Evolutionary conservation across 2,329 filamentous ascomycete genomes (phyloP).

Genomic region (Alternaria ventricosa): DNA sequence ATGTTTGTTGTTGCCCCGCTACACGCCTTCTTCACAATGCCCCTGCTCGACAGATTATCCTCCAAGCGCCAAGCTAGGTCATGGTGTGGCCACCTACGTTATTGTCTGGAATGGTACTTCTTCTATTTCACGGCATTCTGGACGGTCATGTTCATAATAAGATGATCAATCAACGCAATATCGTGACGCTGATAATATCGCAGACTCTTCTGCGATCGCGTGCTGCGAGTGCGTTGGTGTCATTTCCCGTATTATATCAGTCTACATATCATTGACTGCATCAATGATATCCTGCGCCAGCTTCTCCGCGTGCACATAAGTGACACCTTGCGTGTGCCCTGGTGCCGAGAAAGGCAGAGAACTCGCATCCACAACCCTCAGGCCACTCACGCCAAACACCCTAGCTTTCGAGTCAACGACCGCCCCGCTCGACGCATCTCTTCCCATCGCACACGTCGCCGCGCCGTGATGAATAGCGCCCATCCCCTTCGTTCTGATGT

Average conservation of each 20-base stretch:
- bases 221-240: not conserved
- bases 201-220: not conserved
- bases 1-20: not conserved
- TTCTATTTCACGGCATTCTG: not conserved
- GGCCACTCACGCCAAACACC: constrained; percentile 9
- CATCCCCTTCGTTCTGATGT: constrained; percentile 8
- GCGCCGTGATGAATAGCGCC: constrained; percentile 7
- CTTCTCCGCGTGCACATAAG: constrained; percentile 11
- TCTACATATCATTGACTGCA: not conserved
- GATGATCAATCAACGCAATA: not conserved
- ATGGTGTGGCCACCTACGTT: not conserved
- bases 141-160: not conserved
- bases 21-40: not conserved
- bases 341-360: constrained; percentile 7
- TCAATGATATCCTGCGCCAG: constrained; percentile 7
- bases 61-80: not conserved
- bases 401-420: constrained; percentile 11
- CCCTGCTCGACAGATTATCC: not conserved
- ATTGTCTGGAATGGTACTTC: not conserved
- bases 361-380: constrained; percentile 8
- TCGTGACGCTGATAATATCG: not conserved
- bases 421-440: not conserved
- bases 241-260: not conserved
- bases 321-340: constrained; percentile 8
- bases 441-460: constrained; percentile 6